Percentiles rank a stretch among this genome's conserved stretches.
Evolutionary conservation across 768 basidiomycete genomes (phyloP).

Genomic region (Mycena venus): DNA sequence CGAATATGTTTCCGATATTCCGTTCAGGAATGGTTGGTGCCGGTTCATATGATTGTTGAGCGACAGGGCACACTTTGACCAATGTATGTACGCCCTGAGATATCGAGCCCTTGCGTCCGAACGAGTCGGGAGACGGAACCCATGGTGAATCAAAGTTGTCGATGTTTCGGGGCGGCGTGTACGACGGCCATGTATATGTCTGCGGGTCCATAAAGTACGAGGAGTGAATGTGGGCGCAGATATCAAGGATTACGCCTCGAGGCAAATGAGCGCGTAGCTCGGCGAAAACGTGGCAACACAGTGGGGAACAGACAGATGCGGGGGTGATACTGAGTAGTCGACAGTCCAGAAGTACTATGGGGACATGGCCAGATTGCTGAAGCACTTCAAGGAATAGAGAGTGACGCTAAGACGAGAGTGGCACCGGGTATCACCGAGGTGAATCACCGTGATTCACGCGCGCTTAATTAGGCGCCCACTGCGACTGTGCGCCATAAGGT

Average conservation of each 20-base stretch:
- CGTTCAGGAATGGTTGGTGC: background rate
- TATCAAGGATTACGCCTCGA: background rate
- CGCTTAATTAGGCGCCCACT: too few relatives aligned
- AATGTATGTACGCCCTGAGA: background rate
- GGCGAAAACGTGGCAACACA: background rate
- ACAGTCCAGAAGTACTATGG: background rate
- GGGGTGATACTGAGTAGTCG: background rate
- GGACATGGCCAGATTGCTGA: background rate
- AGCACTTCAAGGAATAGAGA: background rate
- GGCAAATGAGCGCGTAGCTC: background rate
- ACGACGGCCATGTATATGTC: slow-evolving; percentile 1
- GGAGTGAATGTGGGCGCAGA: background rate
- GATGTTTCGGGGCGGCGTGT: slow-evolving; percentile 9
- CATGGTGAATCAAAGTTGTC: background rate
- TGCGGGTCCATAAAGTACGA: background rate
- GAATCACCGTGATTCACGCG: too few relatives aligned
- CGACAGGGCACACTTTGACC: background rate
- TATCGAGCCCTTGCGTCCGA: background rate
- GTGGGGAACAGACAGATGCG: background rate
- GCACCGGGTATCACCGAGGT: too few relatives aligned
- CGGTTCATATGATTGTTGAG: background rate
- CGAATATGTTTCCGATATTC: background rate
- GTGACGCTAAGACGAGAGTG: background rate
- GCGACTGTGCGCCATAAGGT: too few relatives aligned
- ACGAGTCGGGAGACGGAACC: slow-evolving; percentile 11